These are phyloP conservation scores for Phylloporus sp. DNA, from an alignment of 768 basidiomycete species.

Conservation along the genomic window DNA sequence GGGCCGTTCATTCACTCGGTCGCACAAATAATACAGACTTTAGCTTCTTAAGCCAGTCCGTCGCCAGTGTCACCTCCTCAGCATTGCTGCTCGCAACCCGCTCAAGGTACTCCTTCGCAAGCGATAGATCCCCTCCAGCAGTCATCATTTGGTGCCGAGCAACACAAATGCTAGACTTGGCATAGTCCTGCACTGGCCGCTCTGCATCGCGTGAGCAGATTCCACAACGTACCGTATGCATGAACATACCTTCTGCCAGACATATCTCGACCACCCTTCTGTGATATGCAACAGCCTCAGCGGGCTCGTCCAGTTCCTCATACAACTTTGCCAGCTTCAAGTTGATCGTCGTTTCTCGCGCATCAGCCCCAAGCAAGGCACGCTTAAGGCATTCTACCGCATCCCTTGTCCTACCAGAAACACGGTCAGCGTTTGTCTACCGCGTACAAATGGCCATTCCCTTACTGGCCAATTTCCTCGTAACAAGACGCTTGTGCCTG, in stretches of 20 bases:
- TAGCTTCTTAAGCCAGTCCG: conserved; percentile 64
- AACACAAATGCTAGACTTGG: conserved; percentile 80
- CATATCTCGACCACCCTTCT: conserved; percentile 73
- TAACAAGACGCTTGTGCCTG: conserved; percentile 92
- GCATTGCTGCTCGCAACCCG: conserved; percentile 74
- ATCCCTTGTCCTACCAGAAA: conserved; percentile 62
- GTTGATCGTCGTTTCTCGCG: conserved; percentile 69
- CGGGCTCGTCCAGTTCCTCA: conserved; percentile 58
- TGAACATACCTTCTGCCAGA: conserved; percentile 40
- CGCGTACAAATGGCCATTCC: neutral
- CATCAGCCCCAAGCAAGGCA: conserved; percentile 78
- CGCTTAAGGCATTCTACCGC: conserved; percentile 91
- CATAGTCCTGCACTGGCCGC: conserved; percentile 72
- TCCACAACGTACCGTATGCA: neutral
- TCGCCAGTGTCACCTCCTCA: conserved; percentile 73
- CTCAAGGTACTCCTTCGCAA: conserved; percentile 74
- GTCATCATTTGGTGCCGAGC: conserved; percentile 72
- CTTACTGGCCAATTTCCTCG: conserved; percentile 83
- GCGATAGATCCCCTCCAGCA: conserved; percentile 57
- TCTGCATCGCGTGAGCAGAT: conserved; percentile 33
- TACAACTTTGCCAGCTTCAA: conserved; percentile 73
- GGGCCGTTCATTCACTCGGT: conserved; percentile 14
- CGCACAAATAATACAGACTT: conserved; percentile 34
- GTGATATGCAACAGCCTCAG: conserved; percentile 75
- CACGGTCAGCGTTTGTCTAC: conserved; percentile 1